A percentile compares a stretch with the other conserved stretches of the same genome.
These are phyloP conservation scores for Russula sp. DNA, from an alignment of 768 basidiomycete genomes.

Conservation along the genomic window DNA sequence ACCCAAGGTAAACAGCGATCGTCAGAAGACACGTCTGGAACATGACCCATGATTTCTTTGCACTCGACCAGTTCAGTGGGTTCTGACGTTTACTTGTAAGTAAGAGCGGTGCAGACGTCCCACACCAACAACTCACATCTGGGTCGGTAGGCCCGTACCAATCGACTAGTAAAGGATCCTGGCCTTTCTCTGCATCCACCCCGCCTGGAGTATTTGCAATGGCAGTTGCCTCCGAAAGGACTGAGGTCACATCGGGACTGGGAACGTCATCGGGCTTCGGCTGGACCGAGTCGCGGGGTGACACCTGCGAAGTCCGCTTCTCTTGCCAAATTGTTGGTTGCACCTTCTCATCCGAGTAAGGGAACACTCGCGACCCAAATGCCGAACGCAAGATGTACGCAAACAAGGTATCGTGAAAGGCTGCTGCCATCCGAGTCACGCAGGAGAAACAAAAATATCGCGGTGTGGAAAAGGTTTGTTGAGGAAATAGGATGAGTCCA, in stretches of 20 bases:
- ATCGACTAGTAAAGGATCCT: slow-evolving; percentile 26
- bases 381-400: slow-evolving; percentile 30
- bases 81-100: neutral
- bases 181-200: slow-evolving; percentile 13
- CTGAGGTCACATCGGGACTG: neutral
- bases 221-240: neutral
- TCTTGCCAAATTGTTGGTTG: slow-evolving; percentile 20
- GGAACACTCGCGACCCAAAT: slow-evolving; percentile 26
- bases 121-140: slow-evolving; percentile 9
- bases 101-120: too few species aligned
- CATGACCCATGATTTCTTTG: slow-evolving; percentile 30
- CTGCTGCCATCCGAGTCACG: slow-evolving; percentile 13
- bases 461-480: neutral
- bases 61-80: slow-evolving; percentile 30
- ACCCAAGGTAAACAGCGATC: slow-evolving; percentile 33
- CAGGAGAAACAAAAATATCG: neutral
- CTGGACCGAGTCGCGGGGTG: neutral
- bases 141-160: slow-evolving; percentile 28
- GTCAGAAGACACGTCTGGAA: slow-evolving; percentile 33
- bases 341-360: slow-evolving; percentile 20
- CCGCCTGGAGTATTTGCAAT: neutral
- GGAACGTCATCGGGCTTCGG: neutral
- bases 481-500: neutral
- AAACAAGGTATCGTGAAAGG: slow-evolving; percentile 30
- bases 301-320: slow-evolving; percentile 4